Percentiles rank a stretch among this genome's conserved stretches.
These are phyloP conservation scores for Triadica sebifera DNA, from an alignment of 345 rosid species.

Conservation along the genomic window DNA sequence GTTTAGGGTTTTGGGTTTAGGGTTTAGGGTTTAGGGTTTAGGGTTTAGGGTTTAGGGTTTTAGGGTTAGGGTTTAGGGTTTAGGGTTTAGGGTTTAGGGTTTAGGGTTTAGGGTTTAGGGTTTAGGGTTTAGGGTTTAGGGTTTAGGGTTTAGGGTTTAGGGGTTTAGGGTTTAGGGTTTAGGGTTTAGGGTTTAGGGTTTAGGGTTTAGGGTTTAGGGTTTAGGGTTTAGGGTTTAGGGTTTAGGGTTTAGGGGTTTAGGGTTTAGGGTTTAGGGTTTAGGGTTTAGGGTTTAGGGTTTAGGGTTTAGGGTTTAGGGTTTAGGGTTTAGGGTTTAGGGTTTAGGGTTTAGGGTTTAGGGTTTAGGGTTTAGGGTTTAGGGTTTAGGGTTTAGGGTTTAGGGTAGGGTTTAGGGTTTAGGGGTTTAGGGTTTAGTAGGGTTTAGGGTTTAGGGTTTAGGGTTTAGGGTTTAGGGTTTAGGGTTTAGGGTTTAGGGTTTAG, in stretches of 20 bases:
- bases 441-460: conserved; percentile 22
- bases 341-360: conserved; percentile 16
- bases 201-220: conserved; percentile 26
- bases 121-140: conserved; percentile 22
- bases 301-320: conserved; percentile 27
- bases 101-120: conserved; percentile 27
- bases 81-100: conserved; percentile 22
- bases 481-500: conserved; percentile 28
- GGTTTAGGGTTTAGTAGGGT: conserved; percentile 6
- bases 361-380: conserved; percentile 16
- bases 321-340: conserved; percentile 26
- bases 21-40: conserved; percentile 17
- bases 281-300: conserved; percentile 24
- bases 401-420: too few relatives aligned
- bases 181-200: conserved; percentile 16
- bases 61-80: conserved; percentile 19
- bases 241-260: conserved; percentile 17
- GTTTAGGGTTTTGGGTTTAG: conserved; percentile 12
- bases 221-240: conserved; percentile 17
- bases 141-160: conserved; percentile 9
- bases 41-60: conserved; percentile 21
- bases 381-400: conserved; percentile 20
- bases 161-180: conserved; percentile 14
- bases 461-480: conserved; percentile 24
- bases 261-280: conserved; percentile 21